A percentile compares a stretch with the other conserved stretches of the same genome.
These are phyloP conservation scores for Bimuria novae-zelandiae DNA, from an alignment of 2,329 filamentous ascomycete species.

Conservation along the genomic window DNA sequence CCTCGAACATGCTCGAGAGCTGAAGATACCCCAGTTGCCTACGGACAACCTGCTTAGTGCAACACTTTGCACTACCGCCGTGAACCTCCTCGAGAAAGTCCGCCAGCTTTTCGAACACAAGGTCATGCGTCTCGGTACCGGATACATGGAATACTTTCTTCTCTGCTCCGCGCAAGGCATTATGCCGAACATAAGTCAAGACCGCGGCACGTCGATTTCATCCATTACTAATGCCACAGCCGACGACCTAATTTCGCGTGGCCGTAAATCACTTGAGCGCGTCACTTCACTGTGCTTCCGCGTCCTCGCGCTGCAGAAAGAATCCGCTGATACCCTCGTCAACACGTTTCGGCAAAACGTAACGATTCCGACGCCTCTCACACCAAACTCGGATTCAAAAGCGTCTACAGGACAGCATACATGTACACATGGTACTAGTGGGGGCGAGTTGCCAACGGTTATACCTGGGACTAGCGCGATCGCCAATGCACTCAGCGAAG, in stretches of 20 bases:
- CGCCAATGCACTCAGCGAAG: conserved; percentile 2
- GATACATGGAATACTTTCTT: conserved; percentile 44
- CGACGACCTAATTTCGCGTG: conserved; percentile 26
- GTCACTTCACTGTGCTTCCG: conserved; percentile 34
- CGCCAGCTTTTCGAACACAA: conserved; percentile 39
- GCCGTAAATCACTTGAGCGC: conserved; percentile 30
- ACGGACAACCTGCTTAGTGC: conserved; percentile 30
- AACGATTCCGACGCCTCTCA: conserved; percentile 8
- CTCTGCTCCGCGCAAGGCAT: conserved; percentile 37
- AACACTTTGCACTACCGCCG: conserved; percentile 30
- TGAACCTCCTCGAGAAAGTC: conserved; percentile 37
- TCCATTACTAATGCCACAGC: conserved; percentile 20
- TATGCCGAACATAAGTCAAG: conserved; percentile 28
- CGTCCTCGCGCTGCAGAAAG: conserved; percentile 38
- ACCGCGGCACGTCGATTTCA: conserved; percentile 21
- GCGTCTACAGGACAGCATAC: not conserved
- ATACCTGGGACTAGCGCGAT: conserved; percentile 16
- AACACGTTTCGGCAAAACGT: conserved; percentile 26
- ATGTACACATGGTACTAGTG: not conserved
- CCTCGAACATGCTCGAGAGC: conserved; percentile 7
- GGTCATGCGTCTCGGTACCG: conserved; percentile 41
- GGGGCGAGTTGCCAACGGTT: conserved; percentile 5
- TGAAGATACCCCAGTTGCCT: conserved; percentile 29
- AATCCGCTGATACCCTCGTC: conserved; percentile 28
- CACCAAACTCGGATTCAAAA: conserved; percentile 15